Conservation (phyloP, 2,329 filamentous ascomycete species). For the Aschersonia sp. region DNA sequence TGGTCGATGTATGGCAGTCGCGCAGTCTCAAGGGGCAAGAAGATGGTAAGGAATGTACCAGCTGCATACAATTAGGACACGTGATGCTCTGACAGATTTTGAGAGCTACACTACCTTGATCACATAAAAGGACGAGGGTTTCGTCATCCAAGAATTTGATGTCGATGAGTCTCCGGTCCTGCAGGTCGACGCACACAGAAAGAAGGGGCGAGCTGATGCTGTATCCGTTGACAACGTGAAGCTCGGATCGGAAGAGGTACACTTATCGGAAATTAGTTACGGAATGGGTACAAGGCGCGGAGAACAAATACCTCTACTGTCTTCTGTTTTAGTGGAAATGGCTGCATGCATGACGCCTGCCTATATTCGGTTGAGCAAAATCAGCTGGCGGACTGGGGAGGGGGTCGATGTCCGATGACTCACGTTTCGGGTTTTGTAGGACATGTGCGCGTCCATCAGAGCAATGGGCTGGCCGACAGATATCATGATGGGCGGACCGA, state of each 20-base stretch:
- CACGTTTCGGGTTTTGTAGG: slow-evolving; percentile 2
- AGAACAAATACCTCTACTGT: slow-evolving; percentile 19
- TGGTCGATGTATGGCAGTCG: not conserved
- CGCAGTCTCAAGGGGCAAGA: not conserved
- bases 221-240: slow-evolving; percentile 43
- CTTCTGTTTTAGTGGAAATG: slow-evolving; percentile 21
- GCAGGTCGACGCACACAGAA: slow-evolving; percentile 26
- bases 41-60: not conserved
- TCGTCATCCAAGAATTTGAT: slow-evolving; percentile 54
- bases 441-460: slow-evolving; percentile 46
- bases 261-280: slow-evolving; percentile 22
- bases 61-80: not conserved
- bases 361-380: not conserved
- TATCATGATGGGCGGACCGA: slow-evolving; percentile 40
- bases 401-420: no score
- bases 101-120: slow-evolving; percentile 15
- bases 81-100: not conserved
- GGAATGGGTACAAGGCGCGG: not conserved
- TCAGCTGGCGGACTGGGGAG: no score
- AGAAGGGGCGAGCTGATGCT: slow-evolving; percentile 28
- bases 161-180: slow-evolving; percentile 36
- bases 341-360: slow-evolving; percentile 23
- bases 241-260: slow-evolving; percentile 37
- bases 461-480: slow-evolving; percentile 27
- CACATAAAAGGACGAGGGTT: slow-evolving; percentile 45